Conservation (phyloP, 192 early-diverging fungal species). For the Phycomyces nitens region DNA sequence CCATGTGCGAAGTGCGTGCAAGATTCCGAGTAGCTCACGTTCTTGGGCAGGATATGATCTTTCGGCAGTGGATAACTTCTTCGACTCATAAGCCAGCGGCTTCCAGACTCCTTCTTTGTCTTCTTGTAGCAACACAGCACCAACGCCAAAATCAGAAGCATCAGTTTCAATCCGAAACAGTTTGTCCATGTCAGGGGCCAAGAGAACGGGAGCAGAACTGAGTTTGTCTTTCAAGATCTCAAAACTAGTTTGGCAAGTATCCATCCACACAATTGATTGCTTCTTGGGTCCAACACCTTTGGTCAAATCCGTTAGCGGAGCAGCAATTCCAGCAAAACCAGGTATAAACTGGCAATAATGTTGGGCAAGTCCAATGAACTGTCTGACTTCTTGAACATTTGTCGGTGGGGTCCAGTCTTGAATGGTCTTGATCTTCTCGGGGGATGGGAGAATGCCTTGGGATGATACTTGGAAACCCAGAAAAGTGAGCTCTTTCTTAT, state of each 20-base stretch:
- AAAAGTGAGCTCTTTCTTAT: slow-evolving; percentile 13
- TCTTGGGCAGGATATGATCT: slow-evolving; percentile 24
- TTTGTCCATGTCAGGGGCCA: slow-evolving; percentile 11
- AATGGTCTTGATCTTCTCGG: slow-evolving; percentile 22
- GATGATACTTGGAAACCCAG: slow-evolving; percentile 28
- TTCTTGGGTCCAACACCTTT: background rate
- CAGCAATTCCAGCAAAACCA: slow-evolving; percentile 14
- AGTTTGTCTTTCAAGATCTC: slow-evolving; percentile 2
- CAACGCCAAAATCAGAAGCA: slow-evolving; percentile 5
- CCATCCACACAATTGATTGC: background rate
- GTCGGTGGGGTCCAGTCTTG: slow-evolving; percentile 19
- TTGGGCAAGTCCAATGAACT: slow-evolving; percentile 24
- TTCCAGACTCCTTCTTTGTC: background rate
- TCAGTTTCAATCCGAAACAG: slow-evolving; percentile 5
- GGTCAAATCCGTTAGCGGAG: slow-evolving; percentile 12
- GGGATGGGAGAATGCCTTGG: slow-evolving; percentile 21
- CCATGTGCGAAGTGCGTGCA: slow-evolving; percentile 12
- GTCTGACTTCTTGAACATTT: slow-evolving; percentile 14
- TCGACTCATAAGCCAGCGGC: slow-evolving; percentile 33
- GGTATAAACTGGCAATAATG: slow-evolving; percentile 27
- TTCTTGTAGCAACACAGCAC: slow-evolving; percentile 2
- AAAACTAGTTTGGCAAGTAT: background rate
- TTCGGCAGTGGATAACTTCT: slow-evolving; percentile 26
- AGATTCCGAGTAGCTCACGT: slow-evolving; percentile 5
- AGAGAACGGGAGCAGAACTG: background rate